Evolutionary conservation across 225 moss, liverwort and hornwort genomes (phyloP), one percentile per base, ranked within the genome.

Genomic region (Lunularia cruciata): DNA sequence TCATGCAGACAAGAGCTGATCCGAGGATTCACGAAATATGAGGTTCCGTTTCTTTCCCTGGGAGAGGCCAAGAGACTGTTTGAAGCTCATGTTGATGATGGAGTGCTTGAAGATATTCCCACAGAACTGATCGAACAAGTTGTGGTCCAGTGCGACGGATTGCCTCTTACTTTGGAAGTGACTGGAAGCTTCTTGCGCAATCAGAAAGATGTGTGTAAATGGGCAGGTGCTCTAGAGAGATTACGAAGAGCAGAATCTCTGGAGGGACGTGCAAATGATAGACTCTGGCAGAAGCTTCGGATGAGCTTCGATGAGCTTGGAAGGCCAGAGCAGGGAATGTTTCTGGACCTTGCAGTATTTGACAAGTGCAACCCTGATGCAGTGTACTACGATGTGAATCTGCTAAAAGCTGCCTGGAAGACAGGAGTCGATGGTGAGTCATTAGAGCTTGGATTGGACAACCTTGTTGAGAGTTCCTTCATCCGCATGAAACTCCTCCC

Each of bases 91-190:
- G 19, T 61, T 0, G 19, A 19, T 0, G 11, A 6, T 22, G 8
- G 1, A 3, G 19, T 38, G 39, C 2, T 38, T 3, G 12, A 10
- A 33, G 11, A 3, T 15, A 25, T 61, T 22, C 23, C 38, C 2
- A 57, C 73, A 39, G 63, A 63, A 7, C 32, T 68, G 56, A 68
- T 73, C 5, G 27, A 63, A 62, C 7, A 68, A 65, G 68, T 76
- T 9, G 63, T 80, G 8, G 48, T 33, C n/a, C 66, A 68, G 33
- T 80, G 80, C 59, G 32, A 58, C 22, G 76, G 76, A 15, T 75
- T 80, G 26, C 80, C 80, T 10, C 51, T 80, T 18, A 33, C 67
- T n/a, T 56, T 80, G 18, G 63, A 80, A 43, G 63, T 80, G 26
- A 58, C 60, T 3, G 80, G 80, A 11, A 25, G 56, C 8, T 64